Evolutionary conservation across 1,284 basidiomycete genomes (phyloP).

Genomic region (Tilletia walkeri): DNA sequence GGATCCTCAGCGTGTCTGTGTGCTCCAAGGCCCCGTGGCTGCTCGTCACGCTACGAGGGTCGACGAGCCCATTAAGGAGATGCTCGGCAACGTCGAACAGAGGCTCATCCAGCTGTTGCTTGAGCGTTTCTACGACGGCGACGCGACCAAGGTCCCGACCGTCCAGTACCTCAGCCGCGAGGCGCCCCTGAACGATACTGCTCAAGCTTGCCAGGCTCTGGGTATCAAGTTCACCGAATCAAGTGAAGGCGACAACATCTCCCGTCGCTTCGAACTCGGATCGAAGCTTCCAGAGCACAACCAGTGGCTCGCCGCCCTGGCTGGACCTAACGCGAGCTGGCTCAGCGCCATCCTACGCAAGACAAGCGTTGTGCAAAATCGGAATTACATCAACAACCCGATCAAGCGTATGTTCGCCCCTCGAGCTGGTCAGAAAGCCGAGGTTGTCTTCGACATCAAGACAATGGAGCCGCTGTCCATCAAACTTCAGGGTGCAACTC

Average conservation of each 20-base stretch:
- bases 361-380: slow-evolving; percentile 64
- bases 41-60: slow-evolving; percentile 81
- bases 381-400: slow-evolving; percentile 78
- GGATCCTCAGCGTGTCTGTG: slow-evolving; percentile 87
- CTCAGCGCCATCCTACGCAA: slow-evolving; percentile 79
- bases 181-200: slow-evolving; percentile 57
- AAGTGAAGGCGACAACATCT: slow-evolving; percentile 45
- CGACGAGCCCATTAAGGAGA: slow-evolving; percentile 88
- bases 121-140: slow-evolving; percentile 75
- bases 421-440: slow-evolving; percentile 73
- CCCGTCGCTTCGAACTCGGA: slow-evolving; percentile 28
- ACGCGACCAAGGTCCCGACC: slow-evolving; percentile 73
- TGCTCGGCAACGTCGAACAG: slow-evolving; percentile 82
- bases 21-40: slow-evolving; percentile 93
- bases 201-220: slow-evolving; percentile 51
- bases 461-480: slow-evolving; percentile 59
- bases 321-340: slow-evolving; percentile 79
- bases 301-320: slow-evolving; percentile 80
- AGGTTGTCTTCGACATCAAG: slow-evolving; percentile 61
- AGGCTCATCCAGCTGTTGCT: slow-evolving; percentile 76
- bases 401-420: slow-evolving; percentile 82
- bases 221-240: slow-evolving; percentile 58
- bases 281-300: slow-evolving; percentile 46
- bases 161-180: slow-evolving; percentile 79
- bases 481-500: slow-evolving; percentile 73